phyloP scores from a whole-genome alignment of 345 rosid genomes.

The Arabis alpina region DNA sequence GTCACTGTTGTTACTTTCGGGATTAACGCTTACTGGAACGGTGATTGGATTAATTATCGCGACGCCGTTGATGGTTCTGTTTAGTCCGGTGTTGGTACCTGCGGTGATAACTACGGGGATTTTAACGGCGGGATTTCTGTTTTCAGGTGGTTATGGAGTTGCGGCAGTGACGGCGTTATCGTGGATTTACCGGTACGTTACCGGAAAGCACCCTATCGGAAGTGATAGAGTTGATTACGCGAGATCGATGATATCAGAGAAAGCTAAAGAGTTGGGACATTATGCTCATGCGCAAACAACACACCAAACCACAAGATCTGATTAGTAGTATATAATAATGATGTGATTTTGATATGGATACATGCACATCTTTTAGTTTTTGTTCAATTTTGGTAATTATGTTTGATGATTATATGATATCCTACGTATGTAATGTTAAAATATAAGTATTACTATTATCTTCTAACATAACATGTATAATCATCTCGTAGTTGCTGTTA shows the following conservation, averaged over 20 bases:
- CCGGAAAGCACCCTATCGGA: slow-evolving; percentile 66
- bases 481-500: too few species aligned
- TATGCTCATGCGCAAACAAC: slow-evolving; percentile 51
- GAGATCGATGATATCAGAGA: slow-evolving; percentile 50
- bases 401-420: too few species aligned
- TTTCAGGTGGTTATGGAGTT: slow-evolving; percentile 62
- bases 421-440: too few species aligned
- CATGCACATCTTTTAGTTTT: too few species aligned
- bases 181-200: slow-evolving; percentile 70
- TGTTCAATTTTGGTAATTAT: too few species aligned
- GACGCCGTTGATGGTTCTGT: slow-evolving; percentile 63
- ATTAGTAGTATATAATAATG: neutral
- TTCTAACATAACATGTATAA: too few species aligned
- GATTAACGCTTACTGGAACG: slow-evolving; percentile 58
- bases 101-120: slow-evolving; percentile 48
- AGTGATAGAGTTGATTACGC: slow-evolving; percentile 65
- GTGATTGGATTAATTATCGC: slow-evolving; percentile 58
- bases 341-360: too few species aligned
- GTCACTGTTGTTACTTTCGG: slow-evolving; percentile 50
- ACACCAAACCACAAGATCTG: slow-evolving; percentile 30
- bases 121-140: slow-evolving; percentile 49
- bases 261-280: slow-evolving; percentile 62
- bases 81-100: slow-evolving; percentile 68
- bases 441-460: too few species aligned
- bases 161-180: slow-evolving; percentile 56